Base-by-base conservation (phyloP, 495 filamentous ascomycete species). In the Lindgomyces ingoldianus region DNA sequence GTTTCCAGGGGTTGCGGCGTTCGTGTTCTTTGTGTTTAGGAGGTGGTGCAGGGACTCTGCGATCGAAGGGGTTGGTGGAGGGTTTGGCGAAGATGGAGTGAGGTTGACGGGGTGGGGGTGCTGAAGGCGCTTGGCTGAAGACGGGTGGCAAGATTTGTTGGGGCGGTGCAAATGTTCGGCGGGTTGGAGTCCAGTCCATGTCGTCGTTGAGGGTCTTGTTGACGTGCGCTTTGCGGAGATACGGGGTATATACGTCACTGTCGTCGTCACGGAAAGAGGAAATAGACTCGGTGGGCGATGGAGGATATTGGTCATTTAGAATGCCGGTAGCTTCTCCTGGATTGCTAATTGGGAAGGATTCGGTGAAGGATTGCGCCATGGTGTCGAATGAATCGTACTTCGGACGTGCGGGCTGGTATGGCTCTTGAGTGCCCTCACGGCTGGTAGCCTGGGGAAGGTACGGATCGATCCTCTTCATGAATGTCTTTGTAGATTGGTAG, bases 131-230 rank as follows among this genome's bases (percentile, higher is more conserved):
- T 4, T 41, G 21, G 19, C 2, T 14, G 47, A 52, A 57, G 4
- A 36, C 21, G 29, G 18, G 24, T 12, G 53, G 58, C 11, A 53
- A 24, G 51, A 33, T 33, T 18, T 33, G 25, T 2, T 39, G 60
- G 11, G 39, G 10, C 25, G 8, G 48, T 19, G 22, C 44, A 45
- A 57, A 65, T 22, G 22, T 47, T 19, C 24, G 24, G 11, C 75
- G 72, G 11, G 86, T 85, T 1, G 91, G 91, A 21, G 87, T 84
- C 91, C 91, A 96, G 62, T 96, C 91, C 91, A 96, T 96, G 52
- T 79, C 76, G 42, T 86, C 56, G 24, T 55, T 48, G n/a, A 49
- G 16, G 3, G 19, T 16, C 77, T 10, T 72, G 74, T 26, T 44
- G 53, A 48, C 53, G 26, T 67, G 50, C 26, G 27, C 56, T 18